These are phyloP conservation scores for Gautieria morchelliformis DNA, from an alignment of 768 basidiomycete genomes.

Conservation along the genomic window DNA sequence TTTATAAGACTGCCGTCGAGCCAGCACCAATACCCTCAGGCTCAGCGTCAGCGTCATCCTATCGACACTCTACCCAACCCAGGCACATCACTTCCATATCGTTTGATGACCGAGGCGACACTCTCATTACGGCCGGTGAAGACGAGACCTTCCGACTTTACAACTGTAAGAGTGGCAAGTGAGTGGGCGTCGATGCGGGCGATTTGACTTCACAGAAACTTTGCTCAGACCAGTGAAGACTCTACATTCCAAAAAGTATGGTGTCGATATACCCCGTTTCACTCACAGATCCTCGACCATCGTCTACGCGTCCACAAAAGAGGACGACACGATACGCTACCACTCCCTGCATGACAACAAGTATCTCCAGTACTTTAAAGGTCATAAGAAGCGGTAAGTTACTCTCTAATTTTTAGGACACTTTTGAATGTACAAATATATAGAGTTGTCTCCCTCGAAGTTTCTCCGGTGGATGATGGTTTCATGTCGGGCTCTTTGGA, in stretches of 20 bases:
- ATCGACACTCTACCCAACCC: slow-evolving; percentile 32
- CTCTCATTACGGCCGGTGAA: slow-evolving; percentile 77
- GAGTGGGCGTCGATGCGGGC: slow-evolving; percentile 36
- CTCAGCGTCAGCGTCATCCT: slow-evolving; percentile 28
- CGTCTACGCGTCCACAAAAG: slow-evolving; percentile 88
- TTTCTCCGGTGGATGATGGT: slow-evolving; percentile 87
- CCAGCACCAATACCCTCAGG: slow-evolving; percentile 39
- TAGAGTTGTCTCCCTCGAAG: slow-evolving; percentile 80
- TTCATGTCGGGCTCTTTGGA: slow-evolving; percentile 95
- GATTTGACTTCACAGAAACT: slow-evolving; percentile 6
- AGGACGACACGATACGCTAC: slow-evolving; percentile 90
- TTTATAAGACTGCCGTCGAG: slow-evolving; percentile 76
- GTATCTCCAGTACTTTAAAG: slow-evolving; percentile 91
- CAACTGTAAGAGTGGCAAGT: slow-evolving; percentile 87
- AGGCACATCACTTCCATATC: slow-evolving; percentile 79
- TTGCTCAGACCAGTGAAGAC: slow-evolving; percentile 57
- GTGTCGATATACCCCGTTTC: slow-evolving; percentile 87
- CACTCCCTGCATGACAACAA: slow-evolving; percentile 95
- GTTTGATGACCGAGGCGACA: slow-evolving; percentile 88
- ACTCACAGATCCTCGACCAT: slow-evolving; percentile 85
- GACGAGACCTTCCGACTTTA: slow-evolving; percentile 90
- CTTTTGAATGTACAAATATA: not conserved
- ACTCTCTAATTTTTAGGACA: not conserved
- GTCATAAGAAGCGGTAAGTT: slow-evolving; percentile 63
- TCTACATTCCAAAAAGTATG: slow-evolving; percentile 91